Percentiles rank a stretch among this genome's conserved stretches.
Evolutionary conservation across 1,284 basidiomycete genomes (phyloP).

Genomic region (Fistulina hepatica): DNA sequence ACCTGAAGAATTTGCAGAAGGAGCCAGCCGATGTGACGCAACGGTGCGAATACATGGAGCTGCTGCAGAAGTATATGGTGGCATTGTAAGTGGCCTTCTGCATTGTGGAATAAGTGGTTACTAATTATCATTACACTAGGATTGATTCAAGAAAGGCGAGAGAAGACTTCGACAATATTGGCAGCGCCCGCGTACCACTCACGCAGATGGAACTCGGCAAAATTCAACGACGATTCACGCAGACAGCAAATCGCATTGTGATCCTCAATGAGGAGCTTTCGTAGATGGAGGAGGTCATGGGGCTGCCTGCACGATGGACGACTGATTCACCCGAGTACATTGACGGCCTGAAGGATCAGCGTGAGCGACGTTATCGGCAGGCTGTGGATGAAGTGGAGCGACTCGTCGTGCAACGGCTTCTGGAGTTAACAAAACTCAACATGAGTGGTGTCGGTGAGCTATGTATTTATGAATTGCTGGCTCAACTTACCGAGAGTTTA

Average conservation of each 20-base stretch:
- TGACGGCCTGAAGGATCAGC: conserved; percentile 1
- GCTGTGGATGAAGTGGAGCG: conserved; percentile 16
- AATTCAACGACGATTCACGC: conserved; percentile 6
- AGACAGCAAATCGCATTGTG: conserved; percentile 3
- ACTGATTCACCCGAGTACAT: conserved; percentile 7
- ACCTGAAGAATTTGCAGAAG: conserved; percentile 12
- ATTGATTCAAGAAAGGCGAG: conserved; percentile 2
- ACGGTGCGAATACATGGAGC: conserved; percentile 15
- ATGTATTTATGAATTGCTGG: not conserved
- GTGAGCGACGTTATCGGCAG: conserved; percentile 12
- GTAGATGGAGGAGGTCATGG: conserved; percentile 7
- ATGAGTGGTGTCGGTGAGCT: conserved; percentile 13
- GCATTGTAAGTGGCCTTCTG: conserved; percentile 11
- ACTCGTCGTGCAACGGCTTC: conserved; percentile 16
- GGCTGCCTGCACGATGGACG: conserved; percentile 11
- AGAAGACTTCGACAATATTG: conserved; percentile 1
- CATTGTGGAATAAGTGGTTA: not conserved
- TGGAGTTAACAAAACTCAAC: conserved; percentile 18
- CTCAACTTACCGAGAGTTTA: not conserved
- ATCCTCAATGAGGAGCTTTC: conserved; percentile 6
- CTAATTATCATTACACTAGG: not conserved
- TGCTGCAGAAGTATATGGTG: conserved; percentile 8
- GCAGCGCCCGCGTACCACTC: not conserved
- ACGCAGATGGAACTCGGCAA: not conserved
- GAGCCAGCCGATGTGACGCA: conserved; percentile 11